Base-by-base conservation (phyloP, 371 early-diverging fungal species). In the Lichtheimia ramosa region DNA sequence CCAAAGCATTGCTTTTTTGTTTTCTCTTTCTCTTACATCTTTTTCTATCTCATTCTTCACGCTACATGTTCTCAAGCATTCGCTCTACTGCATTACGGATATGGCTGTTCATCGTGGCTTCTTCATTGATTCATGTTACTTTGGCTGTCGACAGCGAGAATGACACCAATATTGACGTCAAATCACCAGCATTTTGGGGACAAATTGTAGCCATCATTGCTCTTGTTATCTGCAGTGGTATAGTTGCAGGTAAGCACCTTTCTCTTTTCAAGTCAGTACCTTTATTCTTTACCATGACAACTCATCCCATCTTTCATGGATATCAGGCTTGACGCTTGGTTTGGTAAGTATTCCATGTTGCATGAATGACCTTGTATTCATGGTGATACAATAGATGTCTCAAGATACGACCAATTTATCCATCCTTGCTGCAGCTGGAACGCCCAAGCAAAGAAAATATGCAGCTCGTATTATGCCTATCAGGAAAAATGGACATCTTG, bases 171-270 rank as follows among this genome's bases (percentile, higher is more conserved):
- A 16, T 50, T 5, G 14, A 18, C 39, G 49, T 25, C 12, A 39
- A 21, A 8, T 62, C 62, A 41, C 52, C 71, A 34, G 57, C 43
- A 21, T 75, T 78, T 55, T 78, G 78, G 78, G 66, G 70, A n/a
- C 65, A 78, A 40, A 71, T 78, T 10, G 43, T 73, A 13, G 73
- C 70, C 8, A 78, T 78, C 41, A 34, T 74, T 14, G 66, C 83
- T 46, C 69, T 90, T 21, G 92, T 94, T 2, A 56, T 88, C 10
- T 43, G 87, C 6, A 92, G 93, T 42, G 95, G 95, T 7, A 73
- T 94, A 25, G 81, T 94, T 59, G 93, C 95, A 15, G 94, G 89
- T 86, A 73, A 59, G 54, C 27, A 15, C 3, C 27, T 14, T 14
- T 5, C 34, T 8, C 10, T 10, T 34, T 34, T 34, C 0, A 34